phyloP scores from a whole-genome alignment of 2,329 filamentous ascomycete species.

The Penicillium sp. region DNA sequence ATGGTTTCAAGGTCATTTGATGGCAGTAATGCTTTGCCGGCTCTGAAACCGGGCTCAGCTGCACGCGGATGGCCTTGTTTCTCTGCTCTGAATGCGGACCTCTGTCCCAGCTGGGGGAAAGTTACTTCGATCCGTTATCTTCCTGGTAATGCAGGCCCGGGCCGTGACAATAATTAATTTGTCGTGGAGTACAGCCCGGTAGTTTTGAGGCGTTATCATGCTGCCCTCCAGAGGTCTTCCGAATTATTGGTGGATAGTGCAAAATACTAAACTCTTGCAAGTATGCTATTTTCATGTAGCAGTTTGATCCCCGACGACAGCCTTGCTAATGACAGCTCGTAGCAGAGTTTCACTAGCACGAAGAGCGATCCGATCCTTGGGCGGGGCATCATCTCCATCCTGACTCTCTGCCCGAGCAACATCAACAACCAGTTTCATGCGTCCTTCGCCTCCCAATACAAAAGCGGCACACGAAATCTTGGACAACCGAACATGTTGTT shows the following conservation, averaged over 20 bases:
- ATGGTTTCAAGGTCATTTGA: background rate
- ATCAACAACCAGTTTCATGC: conserved; percentile 38
- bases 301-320: conserved; percentile 21
- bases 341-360: conserved; percentile 35
- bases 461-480: conserved; percentile 42
- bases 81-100: background rate
- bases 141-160: background rate
- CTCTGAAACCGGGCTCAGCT: background rate
- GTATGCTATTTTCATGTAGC: conserved; percentile 12
- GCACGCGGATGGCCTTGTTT: background rate
- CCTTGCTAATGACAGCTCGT: conserved; percentile 30
- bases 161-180: background rate
- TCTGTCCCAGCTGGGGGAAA: background rate
- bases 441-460: conserved; percentile 39
- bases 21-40: background rate
- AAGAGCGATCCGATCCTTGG: conserved; percentile 22
- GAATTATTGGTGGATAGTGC: background rate
- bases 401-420: conserved; percentile 17
- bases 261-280: background rate
- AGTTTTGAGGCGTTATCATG: background rate
- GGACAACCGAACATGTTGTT: conserved; percentile 34
- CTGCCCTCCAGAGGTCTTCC: background rate
- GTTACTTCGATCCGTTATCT: background rate
- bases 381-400: conserved; percentile 9
- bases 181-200: background rate